Conservation (phyloP, 768 basidiomycete species). For the Termitomyces sp. region DNA sequence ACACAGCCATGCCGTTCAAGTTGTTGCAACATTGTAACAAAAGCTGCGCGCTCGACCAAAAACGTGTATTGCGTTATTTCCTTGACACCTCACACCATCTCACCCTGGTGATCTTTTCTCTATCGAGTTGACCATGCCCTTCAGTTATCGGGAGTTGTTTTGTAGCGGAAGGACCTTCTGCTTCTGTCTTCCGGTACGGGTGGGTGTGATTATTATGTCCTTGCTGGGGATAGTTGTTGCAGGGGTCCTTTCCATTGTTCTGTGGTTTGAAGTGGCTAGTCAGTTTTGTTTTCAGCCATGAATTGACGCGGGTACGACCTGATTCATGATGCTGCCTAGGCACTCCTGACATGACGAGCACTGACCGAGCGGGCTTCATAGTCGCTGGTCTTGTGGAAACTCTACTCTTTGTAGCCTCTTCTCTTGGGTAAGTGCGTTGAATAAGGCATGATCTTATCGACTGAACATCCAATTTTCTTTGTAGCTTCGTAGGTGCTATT, state of each 20-base stretch:
- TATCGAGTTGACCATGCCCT: slow-evolving; percentile 24
- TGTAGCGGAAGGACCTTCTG: slow-evolving; percentile 53
- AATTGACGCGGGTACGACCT: not conserved
- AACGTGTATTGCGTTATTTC: not conserved
- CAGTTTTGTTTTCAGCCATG: slow-evolving; percentile 19
- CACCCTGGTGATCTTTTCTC: too few relatives aligned
- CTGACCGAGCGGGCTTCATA: slow-evolving; percentile 37
- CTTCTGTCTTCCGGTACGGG: slow-evolving; percentile 57
- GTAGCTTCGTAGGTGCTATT: slow-evolving; percentile 57
- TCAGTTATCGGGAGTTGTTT: slow-evolving; percentile 39
- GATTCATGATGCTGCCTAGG: slow-evolving; percentile 16
- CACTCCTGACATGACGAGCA: slow-evolving; percentile 27
- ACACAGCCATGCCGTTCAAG: not conserved
- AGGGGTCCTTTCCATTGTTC: slow-evolving; percentile 43
- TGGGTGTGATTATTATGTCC: slow-evolving; percentile 54
- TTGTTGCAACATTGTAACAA: not conserved
- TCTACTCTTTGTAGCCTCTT: slow-evolving; percentile 45
- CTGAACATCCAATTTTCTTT: not conserved
- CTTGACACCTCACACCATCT: not conserved
- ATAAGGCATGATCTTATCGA: not conserved
- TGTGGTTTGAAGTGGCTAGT: slow-evolving; percentile 65
- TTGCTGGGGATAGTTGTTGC: slow-evolving; percentile 48
- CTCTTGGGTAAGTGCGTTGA: slow-evolving; percentile 39
- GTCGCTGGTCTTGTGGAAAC: slow-evolving; percentile 49
- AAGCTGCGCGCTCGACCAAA: not conserved